Percentiles rank a stretch among this genome's conserved stretches.
Conservation (phyloP, 768 basidiomycete genomes). For the Lyophyllum decastes region DNA sequence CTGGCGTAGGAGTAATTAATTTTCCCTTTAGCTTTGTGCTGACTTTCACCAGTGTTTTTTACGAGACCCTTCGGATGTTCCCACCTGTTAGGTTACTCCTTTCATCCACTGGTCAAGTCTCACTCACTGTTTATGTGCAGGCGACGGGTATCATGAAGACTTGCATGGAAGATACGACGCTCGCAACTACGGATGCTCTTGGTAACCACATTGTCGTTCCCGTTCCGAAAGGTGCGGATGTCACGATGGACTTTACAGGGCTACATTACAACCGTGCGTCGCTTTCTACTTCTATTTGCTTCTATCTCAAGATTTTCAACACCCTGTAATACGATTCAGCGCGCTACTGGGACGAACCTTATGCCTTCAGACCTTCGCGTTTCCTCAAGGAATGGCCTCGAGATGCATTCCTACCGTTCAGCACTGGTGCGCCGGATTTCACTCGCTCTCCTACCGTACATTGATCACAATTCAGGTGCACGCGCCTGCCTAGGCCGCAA, state of each 20-base stretch:
- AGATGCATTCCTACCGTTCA: slow-evolving; percentile 58
- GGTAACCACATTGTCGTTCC: slow-evolving; percentile 42
- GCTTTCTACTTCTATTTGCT: not conserved
- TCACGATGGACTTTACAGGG: slow-evolving; percentile 38
- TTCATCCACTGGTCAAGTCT: not conserved
- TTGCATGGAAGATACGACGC: slow-evolving; percentile 45
- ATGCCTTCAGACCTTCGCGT: slow-evolving; percentile 44
- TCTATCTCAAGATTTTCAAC: not conserved
- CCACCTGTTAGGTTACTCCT: slow-evolving; percentile 35
- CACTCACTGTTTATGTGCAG: slow-evolving; percentile 20
- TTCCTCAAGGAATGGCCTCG: slow-evolving; percentile 54
- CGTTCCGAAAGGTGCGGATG: slow-evolving; percentile 41
- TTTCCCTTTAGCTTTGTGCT: not conserved
- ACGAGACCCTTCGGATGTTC: slow-evolving; percentile 53
- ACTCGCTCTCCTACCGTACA: not conserved
- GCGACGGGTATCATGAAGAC: slow-evolving; percentile 43
- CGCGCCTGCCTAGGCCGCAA: slow-evolving; percentile 47
- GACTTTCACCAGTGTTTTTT: slow-evolving; percentile 38
- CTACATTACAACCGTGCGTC: slow-evolving; percentile 54
- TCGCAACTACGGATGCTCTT: slow-evolving; percentile 31
- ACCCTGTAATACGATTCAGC: slow-evolving; percentile 31
- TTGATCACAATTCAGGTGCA: slow-evolving; percentile 29
- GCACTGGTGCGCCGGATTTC: slow-evolving; percentile 33
- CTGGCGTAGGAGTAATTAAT: slow-evolving; percentile 31
- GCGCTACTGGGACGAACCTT: slow-evolving; percentile 56